These are phyloP conservation scores for Emericellopsis cladophorae DNA, from an alignment of 2,329 filamentous ascomycete genomes.

Conservation along the genomic window DNA sequence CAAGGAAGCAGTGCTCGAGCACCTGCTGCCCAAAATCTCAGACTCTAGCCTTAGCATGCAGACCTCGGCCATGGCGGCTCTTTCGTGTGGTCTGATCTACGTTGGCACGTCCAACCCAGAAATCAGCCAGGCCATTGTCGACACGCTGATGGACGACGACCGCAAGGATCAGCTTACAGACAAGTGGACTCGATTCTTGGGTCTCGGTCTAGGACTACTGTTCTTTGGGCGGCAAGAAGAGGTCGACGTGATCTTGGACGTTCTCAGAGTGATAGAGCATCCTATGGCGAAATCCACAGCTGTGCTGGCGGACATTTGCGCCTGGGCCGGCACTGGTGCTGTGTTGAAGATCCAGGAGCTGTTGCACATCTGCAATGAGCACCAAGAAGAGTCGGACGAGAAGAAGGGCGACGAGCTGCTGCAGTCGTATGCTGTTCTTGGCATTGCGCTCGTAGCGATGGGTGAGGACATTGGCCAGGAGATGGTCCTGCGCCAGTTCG, in stretches of 20 bases:
- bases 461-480: conserved; percentile 97
- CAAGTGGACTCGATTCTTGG: conserved; percentile 97
- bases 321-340: conserved; percentile 94
- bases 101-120: conserved; percentile 87
- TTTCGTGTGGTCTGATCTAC: conserved; percentile 81
- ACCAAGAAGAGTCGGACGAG: conserved; percentile 86
- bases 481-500: conserved; percentile 96
- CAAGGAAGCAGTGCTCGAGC: conserved; percentile 75
- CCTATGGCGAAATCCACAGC: conserved; percentile 95
- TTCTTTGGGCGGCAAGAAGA: conserved; percentile 97
- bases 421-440: conserved; percentile 91
- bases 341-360: conserved; percentile 96
- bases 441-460: conserved; percentile 91
- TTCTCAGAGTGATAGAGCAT: conserved; percentile 91
- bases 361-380: conserved; percentile 95
- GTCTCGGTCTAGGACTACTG: conserved; percentile 79
- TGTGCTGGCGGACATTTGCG: conserved; percentile 89
- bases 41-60: conserved; percentile 86
- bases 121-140: conserved; percentile 83
- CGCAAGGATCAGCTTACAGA: conserved; percentile 83
- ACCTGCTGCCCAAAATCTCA: conserved; percentile 74
- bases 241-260: conserved; percentile 95
- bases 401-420: conserved; percentile 93
- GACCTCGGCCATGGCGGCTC: conserved; percentile 87
- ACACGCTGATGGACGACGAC: conserved; percentile 87